These are phyloP conservation scores for Hypoxylon rickii DNA, from an alignment of 495 filamentous ascomycete genomes.

Conservation along the genomic window DNA sequence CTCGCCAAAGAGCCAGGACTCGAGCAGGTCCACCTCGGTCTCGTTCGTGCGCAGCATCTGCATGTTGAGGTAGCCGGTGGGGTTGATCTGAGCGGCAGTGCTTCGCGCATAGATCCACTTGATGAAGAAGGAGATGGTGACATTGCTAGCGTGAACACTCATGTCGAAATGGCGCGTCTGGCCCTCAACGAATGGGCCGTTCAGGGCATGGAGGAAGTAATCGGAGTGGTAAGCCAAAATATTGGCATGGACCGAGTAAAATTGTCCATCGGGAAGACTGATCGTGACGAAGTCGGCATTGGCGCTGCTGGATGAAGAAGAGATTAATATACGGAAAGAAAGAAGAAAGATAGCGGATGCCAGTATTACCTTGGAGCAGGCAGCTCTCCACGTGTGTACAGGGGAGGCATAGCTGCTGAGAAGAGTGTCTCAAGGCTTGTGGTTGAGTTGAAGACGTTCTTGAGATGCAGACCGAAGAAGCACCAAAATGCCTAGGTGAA, in stretches of 20 bases:
- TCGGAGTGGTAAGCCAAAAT: background rate
- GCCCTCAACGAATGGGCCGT: background rate
- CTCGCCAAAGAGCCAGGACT: background rate
- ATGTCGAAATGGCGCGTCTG: background rate
- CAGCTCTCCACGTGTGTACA: background rate
- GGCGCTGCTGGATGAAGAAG: no score
- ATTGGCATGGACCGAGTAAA: background rate
- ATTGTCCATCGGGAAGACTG: background rate
- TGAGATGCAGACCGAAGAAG: no score
- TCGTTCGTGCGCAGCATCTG: background rate
- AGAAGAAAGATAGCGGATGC: background rate
- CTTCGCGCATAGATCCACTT: constrained; percentile 2
- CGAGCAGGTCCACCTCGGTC: background rate
- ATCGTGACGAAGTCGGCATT: background rate
- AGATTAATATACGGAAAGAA: no score
- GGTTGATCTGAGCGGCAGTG: no score
- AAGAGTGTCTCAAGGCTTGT: background rate
- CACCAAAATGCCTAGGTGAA: no score
- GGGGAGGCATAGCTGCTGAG: background rate
- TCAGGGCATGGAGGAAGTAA: constrained; percentile 3
- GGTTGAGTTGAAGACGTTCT: background rate
- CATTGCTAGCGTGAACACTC: background rate
- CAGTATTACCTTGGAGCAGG: background rate
- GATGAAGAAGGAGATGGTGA: background rate
- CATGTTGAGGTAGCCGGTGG: no score